Conservation (phyloP, 2,329 filamentous ascomycete species). For the Paradendryphiella salina region DNA sequence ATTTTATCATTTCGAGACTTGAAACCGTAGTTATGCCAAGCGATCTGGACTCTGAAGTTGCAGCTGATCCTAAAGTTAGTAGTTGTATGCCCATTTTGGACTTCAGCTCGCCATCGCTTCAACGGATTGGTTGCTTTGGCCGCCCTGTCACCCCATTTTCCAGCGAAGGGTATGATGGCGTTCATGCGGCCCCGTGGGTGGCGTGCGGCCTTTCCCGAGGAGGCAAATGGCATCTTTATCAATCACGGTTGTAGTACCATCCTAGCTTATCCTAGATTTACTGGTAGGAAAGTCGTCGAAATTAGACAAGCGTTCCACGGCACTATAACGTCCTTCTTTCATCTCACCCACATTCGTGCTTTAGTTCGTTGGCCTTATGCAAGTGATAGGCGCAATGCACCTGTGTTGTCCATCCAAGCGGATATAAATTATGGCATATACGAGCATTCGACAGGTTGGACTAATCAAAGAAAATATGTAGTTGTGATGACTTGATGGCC, state of each 20-base stretch:
- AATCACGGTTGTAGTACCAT: not conserved
- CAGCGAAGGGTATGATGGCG: not conserved
- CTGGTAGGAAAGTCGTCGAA: not conserved
- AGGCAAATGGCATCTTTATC: not conserved
- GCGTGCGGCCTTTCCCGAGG: not conserved
- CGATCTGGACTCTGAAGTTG: not conserved
- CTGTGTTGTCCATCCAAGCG: too few species aligned
- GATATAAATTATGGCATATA: too few species aligned
- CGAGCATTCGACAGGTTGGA: too few species aligned
- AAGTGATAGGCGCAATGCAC: not conserved
- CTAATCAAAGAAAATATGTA: too few species aligned
- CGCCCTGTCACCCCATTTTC: not conserved
- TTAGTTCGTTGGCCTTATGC: not conserved
- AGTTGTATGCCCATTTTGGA: not conserved
- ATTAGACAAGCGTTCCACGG: not conserved
- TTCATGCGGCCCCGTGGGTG: not conserved
- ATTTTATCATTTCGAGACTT: conserved; percentile 2
- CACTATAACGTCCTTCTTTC: not conserved
- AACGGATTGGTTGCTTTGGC: not conserved
- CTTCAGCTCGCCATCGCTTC: not conserved
- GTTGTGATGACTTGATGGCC: too few species aligned
- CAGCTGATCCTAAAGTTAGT: not conserved
- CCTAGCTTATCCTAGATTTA: not conserved
- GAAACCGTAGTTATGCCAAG: not conserved
- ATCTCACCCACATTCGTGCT: not conserved